phyloP scores from a whole-genome alignment of 306 rosid genomes.

The Echinosophora koreensis region DNA sequence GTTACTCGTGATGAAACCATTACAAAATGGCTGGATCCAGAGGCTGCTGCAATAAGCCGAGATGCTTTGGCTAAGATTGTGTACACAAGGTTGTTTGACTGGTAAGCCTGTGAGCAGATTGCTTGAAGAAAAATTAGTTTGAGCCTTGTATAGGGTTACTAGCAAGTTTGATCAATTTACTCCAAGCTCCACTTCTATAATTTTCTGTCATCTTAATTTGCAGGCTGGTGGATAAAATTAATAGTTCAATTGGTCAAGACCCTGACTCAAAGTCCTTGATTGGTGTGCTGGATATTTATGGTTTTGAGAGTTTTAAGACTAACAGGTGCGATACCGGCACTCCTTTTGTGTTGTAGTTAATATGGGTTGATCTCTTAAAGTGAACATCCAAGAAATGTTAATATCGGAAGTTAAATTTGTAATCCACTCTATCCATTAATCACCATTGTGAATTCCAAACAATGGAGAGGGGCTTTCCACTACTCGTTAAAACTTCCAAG shows the following conservation, averaged over 20 bases:
- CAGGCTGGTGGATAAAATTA: slow-evolving; percentile 98
- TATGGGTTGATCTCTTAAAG: slow-evolving; percentile 42
- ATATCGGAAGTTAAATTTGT: slow-evolving; percentile 27
- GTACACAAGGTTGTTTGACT: slow-evolving; percentile 94
- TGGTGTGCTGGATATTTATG: slow-evolving; percentile 98
- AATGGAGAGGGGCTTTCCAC: slow-evolving; percentile 12
- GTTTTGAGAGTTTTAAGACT: slow-evolving; percentile 99
- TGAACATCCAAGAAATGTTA: slow-evolving; percentile 34
- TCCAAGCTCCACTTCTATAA: slow-evolving; percentile 19
- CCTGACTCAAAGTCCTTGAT: slow-evolving; percentile 84
- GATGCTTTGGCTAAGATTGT: slow-evolving; percentile 97
- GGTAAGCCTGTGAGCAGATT: slow-evolving; percentile 63
- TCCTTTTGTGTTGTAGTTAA: slow-evolving; percentile 60
- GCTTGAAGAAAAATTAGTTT: slow-evolving; percentile 36
- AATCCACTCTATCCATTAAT: slow-evolving; percentile 20
- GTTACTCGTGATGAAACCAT: slow-evolving; percentile 97
- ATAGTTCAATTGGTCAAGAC: slow-evolving; percentile 95
- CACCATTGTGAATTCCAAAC: slow-evolving; percentile 22
- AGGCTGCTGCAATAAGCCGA: slow-evolving; percentile 88
- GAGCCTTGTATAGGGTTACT: slow-evolving; percentile 33
- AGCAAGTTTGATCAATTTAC: slow-evolving; percentile 38
- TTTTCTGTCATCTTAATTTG: slow-evolving; percentile 46
- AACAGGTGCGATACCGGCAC: slow-evolving; percentile 84
- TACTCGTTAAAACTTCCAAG: background rate
- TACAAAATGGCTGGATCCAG: slow-evolving; percentile 94